Evolutionary conservation across 225 moss, liverwort and hornwort species (phyloP).

Genomic region (Anthoceros angustus): DNA sequence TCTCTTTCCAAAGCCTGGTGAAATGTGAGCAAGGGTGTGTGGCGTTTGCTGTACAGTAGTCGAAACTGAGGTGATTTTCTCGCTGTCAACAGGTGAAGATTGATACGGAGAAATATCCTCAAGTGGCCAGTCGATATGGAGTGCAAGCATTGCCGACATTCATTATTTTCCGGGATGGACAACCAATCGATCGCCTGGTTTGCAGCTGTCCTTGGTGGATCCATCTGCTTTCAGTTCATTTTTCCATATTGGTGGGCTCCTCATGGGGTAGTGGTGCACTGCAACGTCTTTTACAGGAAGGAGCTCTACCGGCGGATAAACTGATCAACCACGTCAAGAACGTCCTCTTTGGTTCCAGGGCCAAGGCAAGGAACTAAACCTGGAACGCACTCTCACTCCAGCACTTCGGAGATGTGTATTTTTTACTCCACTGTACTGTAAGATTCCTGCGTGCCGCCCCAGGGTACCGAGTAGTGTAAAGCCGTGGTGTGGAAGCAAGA

Average conservation of each 20-base stretch:
- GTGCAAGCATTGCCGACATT: conserved; percentile 75
- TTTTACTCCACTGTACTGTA: too few relatives aligned
- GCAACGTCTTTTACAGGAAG: conserved; percentile 32
- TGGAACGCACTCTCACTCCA: too few relatives aligned
- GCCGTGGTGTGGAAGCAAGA: too few relatives aligned
- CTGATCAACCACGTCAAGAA: conserved; percentile 34
- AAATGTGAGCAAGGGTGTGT: not conserved
- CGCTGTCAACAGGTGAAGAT: conserved; percentile 56
- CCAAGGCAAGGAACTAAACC: not conserved
- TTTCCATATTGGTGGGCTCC: not conserved
- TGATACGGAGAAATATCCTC: conserved; percentile 88
- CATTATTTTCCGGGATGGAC: conserved; percentile 68
- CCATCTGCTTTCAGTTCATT: not conserved
- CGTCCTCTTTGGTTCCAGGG: conserved; percentile 12
- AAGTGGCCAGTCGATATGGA: conserved; percentile 68
- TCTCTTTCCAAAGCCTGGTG: not conserved
- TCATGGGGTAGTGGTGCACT: not conserved
- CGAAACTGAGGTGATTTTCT: not conserved
- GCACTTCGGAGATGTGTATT: too few relatives aligned
- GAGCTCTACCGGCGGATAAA: conserved; percentile 34
- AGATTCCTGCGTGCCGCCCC: too few relatives aligned
- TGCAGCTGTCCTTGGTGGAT: conserved; percentile 8
- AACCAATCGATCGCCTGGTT: conserved; percentile 48
- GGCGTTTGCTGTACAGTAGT: not conserved
- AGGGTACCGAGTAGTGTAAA: too few relatives aligned